These are phyloP conservation scores for Tetrahymena elliotti DNA, from an alignment of 73 alveolate species.

Conservation along the genomic window DNA sequence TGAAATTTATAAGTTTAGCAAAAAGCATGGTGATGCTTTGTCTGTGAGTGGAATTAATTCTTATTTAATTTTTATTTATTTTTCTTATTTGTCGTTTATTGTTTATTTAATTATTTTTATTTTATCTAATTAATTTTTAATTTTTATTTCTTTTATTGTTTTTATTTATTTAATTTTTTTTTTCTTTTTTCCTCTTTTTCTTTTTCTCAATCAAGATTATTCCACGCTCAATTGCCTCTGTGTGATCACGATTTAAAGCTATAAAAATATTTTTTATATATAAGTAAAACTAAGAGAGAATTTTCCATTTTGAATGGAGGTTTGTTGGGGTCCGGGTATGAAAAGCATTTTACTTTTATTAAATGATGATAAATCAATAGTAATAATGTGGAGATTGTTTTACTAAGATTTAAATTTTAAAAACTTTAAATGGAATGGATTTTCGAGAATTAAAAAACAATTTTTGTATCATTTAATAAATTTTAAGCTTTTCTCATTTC, in stretches of 20 bases:
- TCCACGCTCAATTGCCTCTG: constrained; percentile 1
- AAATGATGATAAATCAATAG: neutral
- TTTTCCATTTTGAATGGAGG: neutral
- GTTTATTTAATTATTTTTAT: neutral
- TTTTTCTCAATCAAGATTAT: neutral
- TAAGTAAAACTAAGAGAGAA: neutral
- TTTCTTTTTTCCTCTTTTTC: neutral
- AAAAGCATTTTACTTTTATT: neutral
- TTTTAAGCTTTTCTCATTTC: neutral
- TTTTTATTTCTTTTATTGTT: too few relatives aligned
- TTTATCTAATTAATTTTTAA: neutral
- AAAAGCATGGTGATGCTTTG: too few relatives aligned
- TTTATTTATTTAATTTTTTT: too few relatives aligned
- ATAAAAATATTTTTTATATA: neutral
- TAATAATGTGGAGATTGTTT: neutral
- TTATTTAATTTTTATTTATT: too few relatives aligned
- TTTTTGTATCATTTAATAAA: neutral
- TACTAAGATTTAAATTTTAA: neutral
- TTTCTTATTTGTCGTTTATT: neutral
- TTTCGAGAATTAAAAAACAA: neutral
- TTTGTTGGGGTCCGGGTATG: neutral
- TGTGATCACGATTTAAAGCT: neutral
- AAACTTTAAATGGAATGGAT: neutral
- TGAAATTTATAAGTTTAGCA: too few relatives aligned
- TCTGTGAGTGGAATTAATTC: too few relatives aligned